These are phyloP conservation scores for Aureobasidium sp. DNA, from an alignment of 2,329 filamentous ascomycete species.

Conservation along the genomic window DNA sequence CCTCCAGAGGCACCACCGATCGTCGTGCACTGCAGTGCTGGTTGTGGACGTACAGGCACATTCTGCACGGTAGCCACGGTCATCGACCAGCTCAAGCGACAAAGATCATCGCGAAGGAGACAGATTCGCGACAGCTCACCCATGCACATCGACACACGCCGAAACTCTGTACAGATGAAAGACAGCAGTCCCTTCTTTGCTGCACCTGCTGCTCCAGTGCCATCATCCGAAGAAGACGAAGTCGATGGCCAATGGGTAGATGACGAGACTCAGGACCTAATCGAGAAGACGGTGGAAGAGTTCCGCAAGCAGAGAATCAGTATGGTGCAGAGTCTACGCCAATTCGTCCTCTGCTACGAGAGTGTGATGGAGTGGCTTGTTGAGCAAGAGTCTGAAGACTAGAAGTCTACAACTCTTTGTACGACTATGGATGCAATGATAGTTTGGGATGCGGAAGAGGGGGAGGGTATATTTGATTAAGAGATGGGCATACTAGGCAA, in stretches of 20 bases:
- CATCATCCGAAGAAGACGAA: slow-evolving; percentile 1
- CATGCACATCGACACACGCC: slow-evolving; percentile 34
- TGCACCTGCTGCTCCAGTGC: not conserved
- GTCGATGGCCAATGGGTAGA: slow-evolving; percentile 53
- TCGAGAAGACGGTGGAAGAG: slow-evolving; percentile 82
- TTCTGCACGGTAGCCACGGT: slow-evolving; percentile 97
- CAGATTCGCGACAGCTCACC: slow-evolving; percentile 27
- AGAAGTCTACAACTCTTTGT: not conserved
- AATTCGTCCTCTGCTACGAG: slow-evolving; percentile 96
- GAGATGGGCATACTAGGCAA: not conserved
- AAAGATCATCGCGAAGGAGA: slow-evolving; percentile 39
- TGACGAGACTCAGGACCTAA: slow-evolving; percentile 64
- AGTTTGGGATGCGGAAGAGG: not conserved
- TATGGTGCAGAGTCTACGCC: slow-evolving; percentile 91
- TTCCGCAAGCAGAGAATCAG: slow-evolving; percentile 82
- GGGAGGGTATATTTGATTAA: not conserved
- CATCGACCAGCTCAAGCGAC: slow-evolving; percentile 92
- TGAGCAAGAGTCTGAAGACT: slow-evolving; percentile 26
- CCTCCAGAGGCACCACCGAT: slow-evolving; percentile 54
- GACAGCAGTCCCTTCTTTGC: slow-evolving; percentile 14
- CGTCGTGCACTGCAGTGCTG: slow-evolving; percentile 90
- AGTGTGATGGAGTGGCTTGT: slow-evolving; percentile 82
- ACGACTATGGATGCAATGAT: not conserved
- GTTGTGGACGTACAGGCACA: slow-evolving; percentile 89
- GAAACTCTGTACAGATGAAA: slow-evolving; percentile 4